These are phyloP conservation scores for Dysphania ambrosioides DNA, from an alignment of 148 eudicot genomes.

Conservation along the genomic window DNA sequence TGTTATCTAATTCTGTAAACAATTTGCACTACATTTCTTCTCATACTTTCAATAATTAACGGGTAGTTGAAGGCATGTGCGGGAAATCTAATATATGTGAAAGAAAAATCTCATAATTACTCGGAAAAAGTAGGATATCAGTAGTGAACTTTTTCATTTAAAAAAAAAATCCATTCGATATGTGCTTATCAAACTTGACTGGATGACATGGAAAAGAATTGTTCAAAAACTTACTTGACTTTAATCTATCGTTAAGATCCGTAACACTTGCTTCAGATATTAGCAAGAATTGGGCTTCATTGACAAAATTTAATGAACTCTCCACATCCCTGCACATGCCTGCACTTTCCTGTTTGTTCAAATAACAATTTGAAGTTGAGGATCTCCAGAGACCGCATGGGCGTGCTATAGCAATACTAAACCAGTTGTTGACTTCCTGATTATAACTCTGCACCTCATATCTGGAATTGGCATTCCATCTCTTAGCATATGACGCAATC, in stretches of 20 bases:
- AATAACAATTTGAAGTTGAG: slow-evolving; percentile 34
- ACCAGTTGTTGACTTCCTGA: slow-evolving; percentile 69
- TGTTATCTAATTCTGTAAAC: too few species aligned
- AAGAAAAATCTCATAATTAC: not conserved
- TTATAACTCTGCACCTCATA: slow-evolving; percentile 60
- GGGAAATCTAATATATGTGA: too few species aligned
- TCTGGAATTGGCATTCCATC: slow-evolving; percentile 34
- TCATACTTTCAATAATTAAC: not conserved
- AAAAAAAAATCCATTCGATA: not conserved
- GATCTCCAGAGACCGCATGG: slow-evolving; percentile 79
- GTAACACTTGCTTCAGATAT: slow-evolving; percentile 77
- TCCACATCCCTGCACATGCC: slow-evolving; percentile 59
- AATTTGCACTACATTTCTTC: too few species aligned
- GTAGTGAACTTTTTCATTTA: not conserved
- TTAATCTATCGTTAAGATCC: slow-evolving; percentile 69
- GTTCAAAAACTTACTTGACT: slow-evolving; percentile 54
- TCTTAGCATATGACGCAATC: not conserved
- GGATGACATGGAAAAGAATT: slow-evolving; percentile 5
- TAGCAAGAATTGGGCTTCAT: slow-evolving; percentile 88
- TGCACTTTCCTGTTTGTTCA: slow-evolving; percentile 27
- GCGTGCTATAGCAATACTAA: slow-evolving; percentile 73
- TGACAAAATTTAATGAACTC: slow-evolving; percentile 71
- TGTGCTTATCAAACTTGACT: not conserved
- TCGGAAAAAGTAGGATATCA: too few species aligned
- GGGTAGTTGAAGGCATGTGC: not conserved